A percentile compares a stretch with the other conserved stretches of the same genome.
Evolutionary conservation across 495 filamentous ascomycete genomes (phyloP).

Genomic region (Hyaloscypha finlandica): DNA sequence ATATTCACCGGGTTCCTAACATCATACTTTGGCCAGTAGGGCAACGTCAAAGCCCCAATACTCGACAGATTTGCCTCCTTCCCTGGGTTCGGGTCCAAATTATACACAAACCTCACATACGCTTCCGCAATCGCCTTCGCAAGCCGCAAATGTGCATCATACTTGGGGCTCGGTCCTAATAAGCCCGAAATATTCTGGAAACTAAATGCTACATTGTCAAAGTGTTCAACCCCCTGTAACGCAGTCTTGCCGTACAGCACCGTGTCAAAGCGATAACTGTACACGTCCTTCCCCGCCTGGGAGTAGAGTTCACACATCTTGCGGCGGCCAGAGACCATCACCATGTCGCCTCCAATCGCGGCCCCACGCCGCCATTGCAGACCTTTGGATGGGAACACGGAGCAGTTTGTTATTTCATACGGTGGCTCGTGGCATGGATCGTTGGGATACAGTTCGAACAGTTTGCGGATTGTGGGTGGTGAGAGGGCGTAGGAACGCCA

Average conservation of each 20-base stretch:
- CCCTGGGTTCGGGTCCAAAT: slow-evolving; percentile 48
- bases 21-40: slow-evolving; percentile 50
- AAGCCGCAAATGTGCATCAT: slow-evolving; percentile 46
- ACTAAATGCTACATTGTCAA: slow-evolving; percentile 61
- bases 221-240: slow-evolving; percentile 52
- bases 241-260: slow-evolving; percentile 41
- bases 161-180: slow-evolving; percentile 49
- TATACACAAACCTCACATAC: slow-evolving; percentile 56
- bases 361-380: slow-evolving; percentile 36
- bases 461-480: slow-evolving; percentile 36
- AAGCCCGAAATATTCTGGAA: slow-evolving; percentile 58
- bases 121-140: slow-evolving; percentile 54
- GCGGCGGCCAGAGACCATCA: slow-evolving; percentile 58
- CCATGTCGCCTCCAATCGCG: slow-evolving; percentile 39
- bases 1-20: slow-evolving; percentile 43
- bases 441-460: slow-evolving; percentile 53
- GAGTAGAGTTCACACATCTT: slow-evolving; percentile 52
- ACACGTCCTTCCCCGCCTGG: slow-evolving; percentile 47
- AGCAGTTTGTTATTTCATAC: slow-evolving; percentile 44
- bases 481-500: slow-evolving; percentile 29
- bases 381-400: slow-evolving; percentile 45
- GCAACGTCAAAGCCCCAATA: slow-evolving; percentile 32
- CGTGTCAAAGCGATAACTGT: slow-evolving; percentile 58
- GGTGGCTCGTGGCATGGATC: slow-evolving; percentile 46
- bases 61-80: slow-evolving; percentile 17